Conservation (phyloP, 192 early-diverging fungal genomes). For the Cladochytrium replicatum region DNA sequence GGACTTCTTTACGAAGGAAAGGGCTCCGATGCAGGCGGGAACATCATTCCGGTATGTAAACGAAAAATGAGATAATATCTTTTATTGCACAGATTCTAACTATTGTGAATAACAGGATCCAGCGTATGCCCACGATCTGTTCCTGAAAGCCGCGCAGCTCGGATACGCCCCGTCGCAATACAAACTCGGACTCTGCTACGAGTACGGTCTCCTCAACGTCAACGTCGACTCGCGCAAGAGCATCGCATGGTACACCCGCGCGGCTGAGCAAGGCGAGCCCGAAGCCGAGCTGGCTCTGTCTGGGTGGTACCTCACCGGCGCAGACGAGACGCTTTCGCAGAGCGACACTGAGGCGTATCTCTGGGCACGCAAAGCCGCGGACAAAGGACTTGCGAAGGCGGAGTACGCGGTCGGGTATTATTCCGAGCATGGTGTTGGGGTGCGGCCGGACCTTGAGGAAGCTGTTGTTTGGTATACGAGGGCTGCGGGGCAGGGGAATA, state of each 20-base stretch:
- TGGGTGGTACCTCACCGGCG: slow-evolving; percentile 96
- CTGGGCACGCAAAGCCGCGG: slow-evolving; percentile 95
- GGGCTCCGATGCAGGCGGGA: slow-evolving; percentile 25
- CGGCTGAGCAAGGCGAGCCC: slow-evolving; percentile 81
- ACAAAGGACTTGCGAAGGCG: slow-evolving; percentile 87
- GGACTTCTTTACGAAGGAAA: slow-evolving; percentile 73
- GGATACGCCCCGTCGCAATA: slow-evolving; percentile 91
- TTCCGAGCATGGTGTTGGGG: slow-evolving; percentile 83
- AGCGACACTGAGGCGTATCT: slow-evolving; percentile 92
- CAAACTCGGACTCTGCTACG: slow-evolving; percentile 83
- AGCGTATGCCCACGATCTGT: slow-evolving; percentile 82
- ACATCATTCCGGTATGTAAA: slow-evolving; percentile 36
- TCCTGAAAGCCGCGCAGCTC: slow-evolving; percentile 81
- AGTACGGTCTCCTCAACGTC: slow-evolving; percentile 84
- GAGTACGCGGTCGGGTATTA: slow-evolving; percentile 97
- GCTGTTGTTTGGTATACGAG: slow-evolving; percentile 82
- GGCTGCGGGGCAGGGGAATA: slow-evolving; percentile 74
- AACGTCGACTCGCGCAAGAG: slow-evolving; percentile 79
- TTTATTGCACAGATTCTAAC: slow-evolving; percentile 2
- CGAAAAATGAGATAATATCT: not conserved
- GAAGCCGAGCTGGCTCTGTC: slow-evolving; percentile 90
- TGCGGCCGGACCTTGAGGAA: slow-evolving; percentile 64
- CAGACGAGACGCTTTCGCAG: slow-evolving; percentile 73
- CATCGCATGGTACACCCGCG: slow-evolving; percentile 92
- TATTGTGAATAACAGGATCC: slow-evolving; percentile 51